phyloP scores from a whole-genome alignment of 805 yeast genomes.

The Metschnikowia colocasiae region DNA sequence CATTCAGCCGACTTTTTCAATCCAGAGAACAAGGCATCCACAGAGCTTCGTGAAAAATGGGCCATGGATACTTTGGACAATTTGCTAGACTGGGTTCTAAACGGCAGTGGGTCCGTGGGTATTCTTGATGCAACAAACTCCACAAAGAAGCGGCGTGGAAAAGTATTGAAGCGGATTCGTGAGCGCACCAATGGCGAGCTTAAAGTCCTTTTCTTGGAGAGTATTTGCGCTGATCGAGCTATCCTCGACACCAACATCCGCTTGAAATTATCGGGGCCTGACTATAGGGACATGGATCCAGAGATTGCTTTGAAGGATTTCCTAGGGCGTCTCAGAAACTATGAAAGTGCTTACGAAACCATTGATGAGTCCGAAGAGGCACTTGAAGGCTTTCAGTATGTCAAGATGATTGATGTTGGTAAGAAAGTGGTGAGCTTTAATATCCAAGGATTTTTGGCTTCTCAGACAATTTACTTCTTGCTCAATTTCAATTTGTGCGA shows the following conservation, averaged over 20 bases:
- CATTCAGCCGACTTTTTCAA: slow-evolving; percentile 85
- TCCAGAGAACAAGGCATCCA: slow-evolving; percentile 67
- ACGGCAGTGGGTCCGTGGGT: slow-evolving; percentile 87
- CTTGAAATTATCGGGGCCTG: slow-evolving; percentile 89
- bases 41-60: slow-evolving; percentile 82
- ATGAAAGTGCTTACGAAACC: slow-evolving; percentile 87
- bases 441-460: slow-evolving; percentile 81
- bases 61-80: slow-evolving; percentile 91
- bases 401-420: slow-evolving; percentile 95
- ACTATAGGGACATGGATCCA: slow-evolving; percentile 82
- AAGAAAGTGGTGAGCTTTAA: slow-evolving; percentile 89
- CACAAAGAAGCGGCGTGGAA: slow-evolving; percentile 59
- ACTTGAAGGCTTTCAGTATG: slow-evolving; percentile 67
- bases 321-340: slow-evolving; percentile 69
- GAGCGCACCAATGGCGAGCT: slow-evolving; percentile 56
- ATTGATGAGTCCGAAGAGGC: slow-evolving; percentile 78
- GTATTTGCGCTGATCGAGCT: slow-evolving; percentile 75
- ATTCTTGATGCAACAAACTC: slow-evolving; percentile 85
- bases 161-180: slow-evolving; percentile 55
- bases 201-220: slow-evolving; percentile 80
- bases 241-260: slow-evolving; percentile 81
- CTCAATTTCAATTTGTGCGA: slow-evolving; percentile 79
- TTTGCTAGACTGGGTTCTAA: slow-evolving; percentile 71
- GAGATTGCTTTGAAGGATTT: slow-evolving; percentile 77
- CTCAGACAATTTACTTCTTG: slow-evolving; percentile 88